These are phyloP conservation scores for Phallus indusiatus DNA, from an alignment of 768 basidiomycete species.

Conservation along the genomic window DNA sequence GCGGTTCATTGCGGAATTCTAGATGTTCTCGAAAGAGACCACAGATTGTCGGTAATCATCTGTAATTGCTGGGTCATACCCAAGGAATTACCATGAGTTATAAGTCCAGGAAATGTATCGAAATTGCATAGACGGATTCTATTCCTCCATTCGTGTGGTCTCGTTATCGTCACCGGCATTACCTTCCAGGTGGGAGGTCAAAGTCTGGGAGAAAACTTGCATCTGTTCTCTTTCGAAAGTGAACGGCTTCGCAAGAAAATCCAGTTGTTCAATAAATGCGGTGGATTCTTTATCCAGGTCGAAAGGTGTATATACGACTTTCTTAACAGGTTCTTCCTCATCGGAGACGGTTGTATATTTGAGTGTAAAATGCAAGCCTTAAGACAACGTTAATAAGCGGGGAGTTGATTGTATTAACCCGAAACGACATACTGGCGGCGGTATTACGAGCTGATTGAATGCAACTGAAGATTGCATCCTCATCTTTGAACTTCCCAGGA, in stretches of 20 bases:
- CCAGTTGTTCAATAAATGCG: slow-evolving; percentile 48
- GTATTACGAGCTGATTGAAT: slow-evolving; percentile 44
- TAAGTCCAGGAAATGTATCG: neutral
- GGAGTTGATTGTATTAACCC: slow-evolving; percentile 28
- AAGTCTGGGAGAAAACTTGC: slow-evolving; percentile 53
- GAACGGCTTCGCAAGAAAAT: slow-evolving; percentile 55
- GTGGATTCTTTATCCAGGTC: slow-evolving; percentile 51
- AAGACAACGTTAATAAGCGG: neutral
- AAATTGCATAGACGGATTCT: slow-evolving; percentile 6
- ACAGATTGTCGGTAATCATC: neutral
- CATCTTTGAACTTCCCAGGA: slow-evolving; percentile 31
- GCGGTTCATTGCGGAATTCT: slow-evolving; percentile 9
- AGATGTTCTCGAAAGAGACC: neutral
- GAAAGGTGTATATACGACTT: slow-evolving; percentile 53
- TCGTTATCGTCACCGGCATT: slow-evolving; percentile 1
- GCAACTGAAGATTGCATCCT: slow-evolving; percentile 58
- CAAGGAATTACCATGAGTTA: neutral
- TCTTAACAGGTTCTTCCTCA: slow-evolving; percentile 19
- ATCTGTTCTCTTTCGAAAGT: slow-evolving; percentile 62
- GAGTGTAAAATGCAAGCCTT: slow-evolving; percentile 55
- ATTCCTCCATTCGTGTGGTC: slow-evolving; percentile 18
- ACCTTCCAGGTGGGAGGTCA: slow-evolving; percentile 42
- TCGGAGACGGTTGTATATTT: slow-evolving; percentile 34
- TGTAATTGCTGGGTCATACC: slow-evolving; percentile 5
- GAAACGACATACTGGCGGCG: slow-evolving; percentile 17